Conservation (phyloP, 352 stramenopile genomes). For the Phytophthora sojae region DNA sequence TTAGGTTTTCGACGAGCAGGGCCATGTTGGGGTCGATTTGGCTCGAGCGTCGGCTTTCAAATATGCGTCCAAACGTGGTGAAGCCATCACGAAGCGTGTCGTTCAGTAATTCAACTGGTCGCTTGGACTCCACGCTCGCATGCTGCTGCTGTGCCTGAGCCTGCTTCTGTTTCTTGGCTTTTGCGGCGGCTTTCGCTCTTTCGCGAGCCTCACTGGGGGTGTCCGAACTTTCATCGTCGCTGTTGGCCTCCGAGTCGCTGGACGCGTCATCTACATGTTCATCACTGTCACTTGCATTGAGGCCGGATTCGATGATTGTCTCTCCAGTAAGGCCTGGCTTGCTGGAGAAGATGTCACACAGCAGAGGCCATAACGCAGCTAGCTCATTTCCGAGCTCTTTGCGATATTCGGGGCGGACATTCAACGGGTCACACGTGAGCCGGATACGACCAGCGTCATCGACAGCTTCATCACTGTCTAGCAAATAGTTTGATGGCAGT, state of each 20-base stretch:
- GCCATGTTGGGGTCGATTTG: background rate
- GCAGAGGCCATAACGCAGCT: background rate
- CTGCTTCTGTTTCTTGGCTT: background rate
- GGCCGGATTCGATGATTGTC: background rate
- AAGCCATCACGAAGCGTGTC: conserved; percentile 9
- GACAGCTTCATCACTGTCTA: background rate
- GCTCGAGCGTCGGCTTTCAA: background rate
- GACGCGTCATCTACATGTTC: background rate
- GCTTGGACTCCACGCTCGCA: background rate
- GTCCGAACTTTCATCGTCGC: background rate
- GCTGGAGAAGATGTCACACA: background rate
- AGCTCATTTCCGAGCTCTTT: background rate
- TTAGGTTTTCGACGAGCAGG: background rate
- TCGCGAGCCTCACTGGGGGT: conserved; percentile 5
- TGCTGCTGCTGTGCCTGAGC: background rate
- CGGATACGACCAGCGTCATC: background rate
- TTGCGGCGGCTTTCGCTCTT: conserved; percentile 3
- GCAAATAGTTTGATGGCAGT: background rate
- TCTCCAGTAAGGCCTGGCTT: background rate
- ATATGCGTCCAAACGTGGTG: conserved; percentile 3
- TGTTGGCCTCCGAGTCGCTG: background rate
- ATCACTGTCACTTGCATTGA: background rate
- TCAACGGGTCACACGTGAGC: background rate
- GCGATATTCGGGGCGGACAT: background rate
- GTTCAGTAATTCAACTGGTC: conserved; percentile 5